Evolutionary conservation across 768 basidiomycete genomes (phyloP), one percentile per base, ranked within the genome.

Genomic region (Daedaleopsis sinensis): DNA sequence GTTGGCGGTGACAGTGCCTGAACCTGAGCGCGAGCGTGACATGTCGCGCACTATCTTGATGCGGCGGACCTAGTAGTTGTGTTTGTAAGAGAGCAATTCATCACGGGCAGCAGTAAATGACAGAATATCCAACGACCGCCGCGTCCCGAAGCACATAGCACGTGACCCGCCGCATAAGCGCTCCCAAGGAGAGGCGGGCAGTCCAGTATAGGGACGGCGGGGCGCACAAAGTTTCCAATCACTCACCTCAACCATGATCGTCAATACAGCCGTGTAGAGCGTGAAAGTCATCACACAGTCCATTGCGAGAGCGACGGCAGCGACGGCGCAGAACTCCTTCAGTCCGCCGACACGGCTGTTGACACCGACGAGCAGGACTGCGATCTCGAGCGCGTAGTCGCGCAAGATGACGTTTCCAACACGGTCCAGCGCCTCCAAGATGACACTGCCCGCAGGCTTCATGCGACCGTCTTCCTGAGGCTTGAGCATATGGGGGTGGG

Each of bases 181-280:
- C 38, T n/a, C 51, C 51, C 18, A 7, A 18, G 10, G 47, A 32
- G 4, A 32, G 27, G 27, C 27, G n/a, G 19, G 19, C 56, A 35
- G 18, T 12, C 12, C 21, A 21, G 21, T 6, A 23, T 49, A 24
- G 12, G 21, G 13, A 19, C 4, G 21, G 46, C 19, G 44, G 44
- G 10, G 1, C n/a, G 21, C 6, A 21, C 19, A 27, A 13, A 24
- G 23, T 23, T 2, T 5, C 8, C 5, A 1, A 13, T 9, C 49
- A 69, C 81, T 57, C 57, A 94, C 94, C 82, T 99, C 96, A 62
- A 98, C 89, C 91, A 98, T 97, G 72, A 99, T 82, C n/a, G 87
- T 89, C 55, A 99, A 78, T 55, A 98, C 86, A 1, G 92, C 88
- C 0, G 92, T 83, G 71, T 96, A 90, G 76, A 97, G 96, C 0